Evolutionary conservation across 2,329 filamentous ascomycete species (phyloP).

Genomic region (Pyrenochaeta sp.): DNA sequence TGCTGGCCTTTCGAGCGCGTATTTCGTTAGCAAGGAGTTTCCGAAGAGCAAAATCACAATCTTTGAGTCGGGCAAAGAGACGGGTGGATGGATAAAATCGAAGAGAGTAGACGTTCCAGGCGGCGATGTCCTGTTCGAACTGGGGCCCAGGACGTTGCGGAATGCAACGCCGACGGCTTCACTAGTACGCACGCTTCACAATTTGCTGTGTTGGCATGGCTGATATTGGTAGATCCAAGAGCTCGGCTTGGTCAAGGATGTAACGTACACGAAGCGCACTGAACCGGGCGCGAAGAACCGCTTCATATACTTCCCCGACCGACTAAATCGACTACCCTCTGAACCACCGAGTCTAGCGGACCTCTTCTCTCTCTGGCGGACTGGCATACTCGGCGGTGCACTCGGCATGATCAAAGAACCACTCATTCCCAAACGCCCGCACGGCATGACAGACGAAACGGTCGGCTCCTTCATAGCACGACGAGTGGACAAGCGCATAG

Average conservation of each 20-base stretch:
- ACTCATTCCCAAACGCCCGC: constrained; percentile 41
- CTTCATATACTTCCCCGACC: constrained; percentile 89
- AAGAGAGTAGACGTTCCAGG: constrained; percentile 69
- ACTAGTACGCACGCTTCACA: constrained; percentile 63
- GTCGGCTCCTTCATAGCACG: constrained; percentile 72
- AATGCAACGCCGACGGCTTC: constrained; percentile 74
- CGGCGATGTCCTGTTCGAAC: constrained; percentile 77
- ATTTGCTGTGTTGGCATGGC: constrained; percentile 3
- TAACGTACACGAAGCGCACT: constrained; percentile 62
- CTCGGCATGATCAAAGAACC: constrained; percentile 51
- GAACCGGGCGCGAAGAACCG: constrained; percentile 68
- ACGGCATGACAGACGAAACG: constrained; percentile 69
- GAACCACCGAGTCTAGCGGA: constrained; percentile 35
- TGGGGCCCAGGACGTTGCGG: constrained; percentile 80
- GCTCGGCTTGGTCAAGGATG: constrained; percentile 64
- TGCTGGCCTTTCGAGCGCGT: constrained; percentile 63
- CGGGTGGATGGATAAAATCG: constrained; percentile 87
- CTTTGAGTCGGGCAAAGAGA: constrained; percentile 73
- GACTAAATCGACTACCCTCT: constrained; percentile 64
- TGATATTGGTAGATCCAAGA: constrained; percentile 61
- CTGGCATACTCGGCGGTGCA: constrained; percentile 63
- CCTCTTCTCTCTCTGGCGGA: constrained; percentile 56
- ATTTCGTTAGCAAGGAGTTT: constrained; percentile 76
- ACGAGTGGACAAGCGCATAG: constrained; percentile 63
- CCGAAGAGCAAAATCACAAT: constrained; percentile 77